These are phyloP conservation scores for Neofusicoccum laricinum DNA, from an alignment of 2,329 filamentous ascomycete species.

Conservation along the genomic window DNA sequence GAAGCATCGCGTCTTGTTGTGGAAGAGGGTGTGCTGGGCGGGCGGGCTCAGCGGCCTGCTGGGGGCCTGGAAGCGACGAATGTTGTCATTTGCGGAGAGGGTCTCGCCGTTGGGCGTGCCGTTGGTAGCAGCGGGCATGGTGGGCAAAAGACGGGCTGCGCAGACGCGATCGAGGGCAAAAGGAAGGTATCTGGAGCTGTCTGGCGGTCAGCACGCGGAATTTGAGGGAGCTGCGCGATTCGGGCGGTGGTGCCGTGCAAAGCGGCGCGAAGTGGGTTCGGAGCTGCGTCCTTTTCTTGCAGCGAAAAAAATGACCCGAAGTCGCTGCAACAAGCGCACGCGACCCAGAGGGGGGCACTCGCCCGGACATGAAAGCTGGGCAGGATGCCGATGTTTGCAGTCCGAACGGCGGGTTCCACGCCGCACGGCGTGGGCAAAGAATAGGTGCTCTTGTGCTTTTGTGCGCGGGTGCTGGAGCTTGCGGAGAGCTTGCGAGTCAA, in stretches of 20 bases:
- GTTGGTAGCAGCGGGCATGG: constrained; percentile 44
- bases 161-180: neutral
- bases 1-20: constrained; percentile 99
- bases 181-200: constrained; percentile 2
- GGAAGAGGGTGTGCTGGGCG: constrained; percentile 88
- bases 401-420: neutral
- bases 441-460: neutral
- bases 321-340: neutral
- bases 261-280: constrained; percentile 5
- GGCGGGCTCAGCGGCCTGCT: constrained; percentile 89
- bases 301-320: neutral
- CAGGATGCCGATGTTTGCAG: neutral
- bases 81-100: constrained; percentile 93
- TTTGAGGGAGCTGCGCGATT: neutral
- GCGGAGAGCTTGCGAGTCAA: neutral
- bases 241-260: neutral
- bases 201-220: neutral
- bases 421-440: neutral
- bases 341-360: neutral
- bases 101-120: constrained; percentile 29
- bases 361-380: neutral
- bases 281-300: neutral
- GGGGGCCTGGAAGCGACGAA: constrained; percentile 90
- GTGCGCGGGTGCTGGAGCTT: neutral
- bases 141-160: constrained; percentile 21